A percentile compares a stretch with the other conserved stretches of the same genome.
phyloP scores from a whole-genome alignment of 1,284 basidiomycete species.

The Ustilago bromivora region DNA sequence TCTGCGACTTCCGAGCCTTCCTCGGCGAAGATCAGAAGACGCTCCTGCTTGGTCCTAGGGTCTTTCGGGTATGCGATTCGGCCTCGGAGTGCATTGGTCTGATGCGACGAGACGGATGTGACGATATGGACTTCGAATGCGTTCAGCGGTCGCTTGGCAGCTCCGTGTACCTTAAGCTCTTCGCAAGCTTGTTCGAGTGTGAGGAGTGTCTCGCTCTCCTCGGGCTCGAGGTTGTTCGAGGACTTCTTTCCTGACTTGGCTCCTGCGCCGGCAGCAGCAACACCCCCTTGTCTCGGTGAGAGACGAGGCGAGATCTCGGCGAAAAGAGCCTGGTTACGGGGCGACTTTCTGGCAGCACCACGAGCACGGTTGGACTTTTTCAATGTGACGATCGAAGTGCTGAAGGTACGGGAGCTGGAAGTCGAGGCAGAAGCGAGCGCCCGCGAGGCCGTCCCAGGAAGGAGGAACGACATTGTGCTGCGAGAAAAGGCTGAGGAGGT shows the following conservation, averaged over 20 bases:
- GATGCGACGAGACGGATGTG: conserved; percentile 64
- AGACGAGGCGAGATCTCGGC: conserved; percentile 31
- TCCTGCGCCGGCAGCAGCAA: conserved; percentile 6
- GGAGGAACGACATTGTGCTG: conserved; percentile 25
- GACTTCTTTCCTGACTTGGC: conserved; percentile 32
- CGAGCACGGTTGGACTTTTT: conserved; percentile 57
- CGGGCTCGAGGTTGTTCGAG: conserved; percentile 38
- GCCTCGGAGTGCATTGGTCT: conserved; percentile 67
- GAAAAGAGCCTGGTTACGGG: conserved; percentile 45
- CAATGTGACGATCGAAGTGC: conserved; percentile 28
- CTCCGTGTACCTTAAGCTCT: conserved; percentile 34
- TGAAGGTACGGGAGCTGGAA: conserved; percentile 38
- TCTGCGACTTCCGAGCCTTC: conserved; percentile 60
- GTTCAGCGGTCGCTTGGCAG: conserved; percentile 50
- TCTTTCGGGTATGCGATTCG: conserved; percentile 62
- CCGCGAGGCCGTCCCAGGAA: conserved; percentile 11
- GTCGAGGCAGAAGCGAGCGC: conserved; percentile 26
- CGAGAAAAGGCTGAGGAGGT: background rate
- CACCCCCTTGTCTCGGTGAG: conserved; percentile 23
- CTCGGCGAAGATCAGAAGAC: conserved; percentile 66
- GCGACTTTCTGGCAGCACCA: conserved; percentile 52
- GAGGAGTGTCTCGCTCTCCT: conserved; percentile 44
- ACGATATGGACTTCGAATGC: conserved; percentile 68
- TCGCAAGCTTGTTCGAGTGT: conserved; percentile 52
- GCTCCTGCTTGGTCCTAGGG: conserved; percentile 63